Base-by-base conservation (phyloP, 176 grass and related monocot genomes). In the Lolium rigidum region DNA sequence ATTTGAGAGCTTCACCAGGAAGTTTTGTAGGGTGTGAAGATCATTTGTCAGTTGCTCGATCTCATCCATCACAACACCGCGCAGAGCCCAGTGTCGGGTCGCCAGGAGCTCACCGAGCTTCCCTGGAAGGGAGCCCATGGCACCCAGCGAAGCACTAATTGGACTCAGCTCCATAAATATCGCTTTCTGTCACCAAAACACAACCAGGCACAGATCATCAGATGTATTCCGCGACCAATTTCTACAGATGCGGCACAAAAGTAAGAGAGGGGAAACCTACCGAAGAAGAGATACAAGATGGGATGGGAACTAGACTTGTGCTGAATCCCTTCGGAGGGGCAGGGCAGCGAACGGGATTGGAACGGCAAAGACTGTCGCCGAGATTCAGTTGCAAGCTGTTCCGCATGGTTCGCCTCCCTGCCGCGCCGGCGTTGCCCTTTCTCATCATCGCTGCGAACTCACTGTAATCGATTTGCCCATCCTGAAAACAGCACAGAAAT, bases 361-460 rank as follows among this genome's bases (percentile, higher is more conserved):
- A 21, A 24, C 6, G n/a, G 59, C 21, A 61, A 25, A 12, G 59
- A n/a, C n/a, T 92, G 35, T 98, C 96, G 10, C 91, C 91, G 65
- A 98, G 85, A 89, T 92, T 91, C 65, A 95, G 49, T 46, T 81
- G 70, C 79, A 98, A 84, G 64, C 67, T 92, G 88, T 82, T 89
- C 84, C 93, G 86, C 88, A 91, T 98, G 76, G 92, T 91, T 54
- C 90, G 91, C 72, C 93, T 98, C 77, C 90, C 96, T 54, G 84
- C 25, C 41, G 62, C 93, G 3, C 81, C 91, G 4, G 88, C 90
- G 63, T 92, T 95, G 81, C 96, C 96, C 64, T 95, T 98, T 39
- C 96, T 94, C 96, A 98, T 98, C 96, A 98, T 98, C 0, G 93
- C 90, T 0, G 92, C 50, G 69, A 98, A 98, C 86, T 98, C 96